Base-by-base conservation (phyloP, 257 asterid species). In the Solanum bulbocastanum region DNA sequence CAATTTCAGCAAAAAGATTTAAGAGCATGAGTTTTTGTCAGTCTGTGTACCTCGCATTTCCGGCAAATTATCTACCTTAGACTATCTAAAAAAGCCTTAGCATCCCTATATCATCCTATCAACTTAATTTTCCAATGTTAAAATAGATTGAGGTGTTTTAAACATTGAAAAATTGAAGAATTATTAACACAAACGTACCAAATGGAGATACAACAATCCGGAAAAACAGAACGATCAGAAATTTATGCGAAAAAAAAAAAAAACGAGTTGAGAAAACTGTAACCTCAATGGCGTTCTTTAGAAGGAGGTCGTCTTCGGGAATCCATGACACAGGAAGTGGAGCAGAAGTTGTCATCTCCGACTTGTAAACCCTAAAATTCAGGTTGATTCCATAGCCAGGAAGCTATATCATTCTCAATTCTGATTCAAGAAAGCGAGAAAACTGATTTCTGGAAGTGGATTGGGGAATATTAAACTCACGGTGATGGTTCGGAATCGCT, bases 231-330 rank as follows among this genome's bases (percentile, higher is more conserved):
- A 72, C 25, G 56, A 65, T 58, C 66, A 39, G 13, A 69, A 20
- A 76, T 69, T 36, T 3, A 89, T 62, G 58, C 37, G 86, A n/a
- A 84, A 46, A 8, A 49, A 30, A n/a, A 73, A 74, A 89, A 9
- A 13, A 27, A 27, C 13, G 33, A 42, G 78, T 25, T 35, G 36
- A 85, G 60, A 37, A 62, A 46, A 73, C 13, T 20, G 5, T 87
- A 90, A 96, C 99, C 99, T 96, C 98, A 25, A 94, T 92, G 22
- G 98, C 95, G 89, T 92, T 94, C 92, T 94, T 96, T 90, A 96
- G 86, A 90, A 95, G 89, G 85, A 96, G 91, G 93, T 96, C 98
- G 78, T 96, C 99, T 87, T 95, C 98, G 37, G 98, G 94, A 83
- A 91, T 91, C 99, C 98, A 96, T 79, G 86, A 86, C 87, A 87